Evolutionary conservation across 2,329 filamentous ascomycete species (phyloP), one percentile per base, ranked within the genome.

Genomic region (Elsinoe batatas): DNA sequence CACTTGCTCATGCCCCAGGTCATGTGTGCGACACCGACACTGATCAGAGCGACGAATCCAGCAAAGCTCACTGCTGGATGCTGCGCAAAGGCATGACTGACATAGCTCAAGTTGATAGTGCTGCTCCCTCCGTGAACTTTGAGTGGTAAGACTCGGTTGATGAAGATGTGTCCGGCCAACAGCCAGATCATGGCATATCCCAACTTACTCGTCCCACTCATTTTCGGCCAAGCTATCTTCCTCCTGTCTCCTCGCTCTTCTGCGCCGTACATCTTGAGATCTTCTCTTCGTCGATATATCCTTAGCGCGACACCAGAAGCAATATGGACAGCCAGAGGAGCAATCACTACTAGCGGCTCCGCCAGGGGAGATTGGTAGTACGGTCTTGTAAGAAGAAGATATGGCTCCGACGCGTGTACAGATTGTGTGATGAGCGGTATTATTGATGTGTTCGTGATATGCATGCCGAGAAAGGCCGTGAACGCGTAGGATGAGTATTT

Each of bases 401-500:
- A 95, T 50, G 83, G 83, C 67, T 96, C 91, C 58, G 87, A 87
- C 53, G 82, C 79, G 7, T 84, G 74, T 5, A 93, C 80, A 44
- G 86, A 88, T 57, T 78, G 80, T 38, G 87, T 88, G 50, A 84
- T 63, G 36, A 93, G 80, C 0, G 89, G 90, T 61, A 94, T 84
- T 42, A 95, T 69, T 6, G 88, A 88, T 33, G 88, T 91, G 64
- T 91, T 95, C 64, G 83, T 78, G 59, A 93, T 75, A 72, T 95
- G 90, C 57, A 93, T 77, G 30, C 81, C 76, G 33, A 85, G 79
- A 73, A 91, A 95, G 61, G 88, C 73, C 59, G 81, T 82, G 65
- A 88, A 91, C 61, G 87, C 82, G 73, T 95, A 94, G 62, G 87
- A 89, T 1, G 89, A 93, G 76, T 95, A 95, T 68, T 83, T 85